A percentile compares a stretch with the other conserved stretches of the same genome.
Evolutionary conservation across 2,329 filamentous ascomycete genomes (phyloP).

Genomic region (Sporothrix globosa): DNA sequence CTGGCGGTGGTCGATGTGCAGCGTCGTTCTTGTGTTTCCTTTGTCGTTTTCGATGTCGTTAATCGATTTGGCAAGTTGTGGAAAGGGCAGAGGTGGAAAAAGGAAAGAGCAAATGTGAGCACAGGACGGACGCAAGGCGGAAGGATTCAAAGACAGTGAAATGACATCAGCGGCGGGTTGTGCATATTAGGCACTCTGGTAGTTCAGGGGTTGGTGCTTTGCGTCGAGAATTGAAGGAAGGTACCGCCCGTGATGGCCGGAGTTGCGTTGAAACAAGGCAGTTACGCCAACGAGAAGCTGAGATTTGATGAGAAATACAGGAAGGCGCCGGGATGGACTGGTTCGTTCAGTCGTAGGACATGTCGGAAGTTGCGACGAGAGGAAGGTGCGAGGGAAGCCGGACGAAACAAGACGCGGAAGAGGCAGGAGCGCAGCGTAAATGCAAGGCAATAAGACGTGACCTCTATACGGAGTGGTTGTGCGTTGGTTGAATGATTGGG

Average conservation of each 20-base stretch:
- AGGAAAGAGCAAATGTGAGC: conserved; percentile 13
- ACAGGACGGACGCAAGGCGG: not conserved
- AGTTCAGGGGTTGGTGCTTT: conserved; percentile 1
- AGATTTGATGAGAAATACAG: not conserved
- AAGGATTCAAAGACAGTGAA: not conserved
- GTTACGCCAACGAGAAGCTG: not conserved
- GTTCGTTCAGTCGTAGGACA: not conserved
- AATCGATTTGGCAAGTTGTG: not conserved
- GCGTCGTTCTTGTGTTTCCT: not conserved
- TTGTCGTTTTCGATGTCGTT: not conserved
- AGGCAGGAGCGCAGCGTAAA: not conserved
- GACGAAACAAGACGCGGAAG: not conserved
- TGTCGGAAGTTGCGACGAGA: not conserved
- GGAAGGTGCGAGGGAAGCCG: not conserved
- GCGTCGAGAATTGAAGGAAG: not conserved
- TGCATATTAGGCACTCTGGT: conserved; percentile 9
- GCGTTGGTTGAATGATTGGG: not conserved
- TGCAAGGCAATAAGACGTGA: not conserved
- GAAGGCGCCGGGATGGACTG: conserved; percentile 2
- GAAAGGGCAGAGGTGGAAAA: not conserved
- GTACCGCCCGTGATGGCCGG: not conserved
- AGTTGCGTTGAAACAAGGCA: not conserved
- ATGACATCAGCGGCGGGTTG: conserved; percentile 25
- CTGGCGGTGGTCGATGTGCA: not conserved
- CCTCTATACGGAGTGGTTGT: not conserved